Conservation (phyloP, 331 rosid genomes). For the Quercus phellos region DNA sequence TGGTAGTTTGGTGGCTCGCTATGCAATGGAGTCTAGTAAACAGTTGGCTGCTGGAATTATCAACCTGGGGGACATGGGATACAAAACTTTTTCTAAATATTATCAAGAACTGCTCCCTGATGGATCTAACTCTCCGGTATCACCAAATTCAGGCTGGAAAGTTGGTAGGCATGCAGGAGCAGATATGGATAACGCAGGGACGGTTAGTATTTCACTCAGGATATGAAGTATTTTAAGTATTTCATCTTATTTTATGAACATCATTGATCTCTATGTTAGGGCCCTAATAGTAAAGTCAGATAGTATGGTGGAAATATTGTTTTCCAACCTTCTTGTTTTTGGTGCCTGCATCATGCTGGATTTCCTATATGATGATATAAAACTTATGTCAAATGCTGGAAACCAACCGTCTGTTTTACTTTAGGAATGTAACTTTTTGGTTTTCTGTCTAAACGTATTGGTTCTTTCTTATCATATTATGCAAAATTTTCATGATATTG, state of each 20-base stretch:
- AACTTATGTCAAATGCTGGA: background rate
- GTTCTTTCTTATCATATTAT: background rate
- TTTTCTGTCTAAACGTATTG: background rate
- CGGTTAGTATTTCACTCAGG: conserved; percentile 47
- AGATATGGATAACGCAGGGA: conserved; percentile 71
- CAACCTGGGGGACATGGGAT: conserved; percentile 49
- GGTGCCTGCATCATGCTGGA: background rate
- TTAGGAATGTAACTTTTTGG: background rate
- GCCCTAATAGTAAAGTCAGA: no score
- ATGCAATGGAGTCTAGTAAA: conserved; percentile 84
- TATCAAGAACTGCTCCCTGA: conserved; percentile 77
- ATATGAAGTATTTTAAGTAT: background rate
- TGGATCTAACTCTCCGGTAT: conserved; percentile 66
- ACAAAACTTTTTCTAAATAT: conserved; percentile 46
- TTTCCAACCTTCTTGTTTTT: background rate
- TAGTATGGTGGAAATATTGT: background rate
- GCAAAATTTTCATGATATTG: background rate
- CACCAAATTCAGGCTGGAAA: conserved; percentile 67
- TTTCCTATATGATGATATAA: background rate
- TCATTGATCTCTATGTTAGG: background rate
- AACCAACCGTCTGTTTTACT: background rate
- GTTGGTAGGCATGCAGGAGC: conserved; percentile 53
- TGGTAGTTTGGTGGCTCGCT: conserved; percentile 65
- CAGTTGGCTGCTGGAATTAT: conserved; percentile 73
- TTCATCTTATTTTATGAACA: background rate